Conservation (phyloP, 768 basidiomycete species). For the Tylopilus vinaceipallidus region DNA sequence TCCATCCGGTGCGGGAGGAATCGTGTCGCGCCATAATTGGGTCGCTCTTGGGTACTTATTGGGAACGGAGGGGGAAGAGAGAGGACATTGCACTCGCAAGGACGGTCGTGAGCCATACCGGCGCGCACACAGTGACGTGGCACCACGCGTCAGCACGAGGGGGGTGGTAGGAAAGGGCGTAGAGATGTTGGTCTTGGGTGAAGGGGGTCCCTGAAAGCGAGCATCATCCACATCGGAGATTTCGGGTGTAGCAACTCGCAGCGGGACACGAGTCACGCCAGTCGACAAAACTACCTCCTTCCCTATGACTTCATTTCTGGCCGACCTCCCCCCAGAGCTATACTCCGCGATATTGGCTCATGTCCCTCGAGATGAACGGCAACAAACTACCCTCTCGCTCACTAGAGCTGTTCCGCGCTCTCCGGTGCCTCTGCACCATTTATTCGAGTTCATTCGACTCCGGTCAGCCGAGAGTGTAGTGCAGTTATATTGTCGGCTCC, state of each 20-base stretch:
- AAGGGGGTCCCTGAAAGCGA: too few species aligned
- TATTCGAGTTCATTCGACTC: slow-evolving; percentile 61
- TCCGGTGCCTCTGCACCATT: slow-evolving; percentile 51
- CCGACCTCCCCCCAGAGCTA: slow-evolving; percentile 61
- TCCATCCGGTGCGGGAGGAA: slow-evolving; percentile 40
- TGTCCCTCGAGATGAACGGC: slow-evolving; percentile 45
- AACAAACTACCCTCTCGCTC: slow-evolving; percentile 57
- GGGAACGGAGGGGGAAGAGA: slow-evolving; percentile 16
- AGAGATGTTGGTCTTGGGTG: slow-evolving; percentile 38
- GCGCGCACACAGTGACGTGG: slow-evolving; percentile 54
- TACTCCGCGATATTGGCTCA: slow-evolving; percentile 56
- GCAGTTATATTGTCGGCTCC: slow-evolving; percentile 55
- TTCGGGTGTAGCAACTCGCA: too few species aligned
- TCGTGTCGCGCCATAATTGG: slow-evolving; percentile 37
- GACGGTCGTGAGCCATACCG: slow-evolving; percentile 46
- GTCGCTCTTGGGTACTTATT: slow-evolving; percentile 48
- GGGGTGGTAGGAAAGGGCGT: slow-evolving; percentile 53
- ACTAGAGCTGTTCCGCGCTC: slow-evolving; percentile 59
- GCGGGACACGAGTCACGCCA: too few species aligned
- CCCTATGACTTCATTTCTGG: slow-evolving; percentile 27
- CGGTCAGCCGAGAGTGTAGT: slow-evolving; percentile 49
- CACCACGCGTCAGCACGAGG: slow-evolving; percentile 43
- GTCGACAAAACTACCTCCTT: too few species aligned
- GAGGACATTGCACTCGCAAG: slow-evolving; percentile 31
- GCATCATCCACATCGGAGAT: too few species aligned